Evolutionary conservation across 192 early-diverging fungal species (phyloP).

Genomic region (Backusella sp.): DNA sequence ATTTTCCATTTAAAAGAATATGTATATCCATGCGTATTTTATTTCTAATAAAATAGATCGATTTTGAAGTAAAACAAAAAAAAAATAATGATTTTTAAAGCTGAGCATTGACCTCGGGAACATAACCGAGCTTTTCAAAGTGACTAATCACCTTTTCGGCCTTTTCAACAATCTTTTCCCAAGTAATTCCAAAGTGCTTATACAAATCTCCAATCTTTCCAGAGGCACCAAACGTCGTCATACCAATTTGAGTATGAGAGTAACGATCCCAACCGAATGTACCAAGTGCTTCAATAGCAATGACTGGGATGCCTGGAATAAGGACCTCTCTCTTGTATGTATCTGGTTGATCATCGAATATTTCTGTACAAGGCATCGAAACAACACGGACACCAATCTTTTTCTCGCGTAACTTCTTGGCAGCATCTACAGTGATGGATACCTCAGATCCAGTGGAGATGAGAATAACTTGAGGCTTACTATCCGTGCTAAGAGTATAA

Average conservation of each 20-base stretch:
- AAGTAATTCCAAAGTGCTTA: slow-evolving; percentile 78
- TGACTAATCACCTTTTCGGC: slow-evolving; percentile 72
- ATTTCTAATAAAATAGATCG: not conserved
- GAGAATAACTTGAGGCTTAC: slow-evolving; percentile 61
- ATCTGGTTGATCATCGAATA: slow-evolving; percentile 81
- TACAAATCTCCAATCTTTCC: slow-evolving; percentile 80
- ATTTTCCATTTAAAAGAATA: not conserved
- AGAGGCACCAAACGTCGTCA: slow-evolving; percentile 87
- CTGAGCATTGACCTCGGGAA: slow-evolving; percentile 35
- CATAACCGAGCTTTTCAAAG: slow-evolving; percentile 61
- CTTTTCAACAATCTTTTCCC: slow-evolving; percentile 68
- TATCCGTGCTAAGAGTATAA: slow-evolving; percentile 72
- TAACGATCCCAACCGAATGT: slow-evolving; percentile 91
- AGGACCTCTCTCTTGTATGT: slow-evolving; percentile 86
- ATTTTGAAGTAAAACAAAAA: not conserved
- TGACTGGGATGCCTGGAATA: slow-evolving; percentile 69
- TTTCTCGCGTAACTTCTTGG: slow-evolving; percentile 63
- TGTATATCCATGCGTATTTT: not conserved
- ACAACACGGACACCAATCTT: slow-evolving; percentile 75
- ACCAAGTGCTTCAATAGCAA: slow-evolving; percentile 85
- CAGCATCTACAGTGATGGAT: slow-evolving; percentile 82
- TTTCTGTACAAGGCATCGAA: slow-evolving; percentile 89
- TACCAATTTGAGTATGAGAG: slow-evolving; percentile 86
- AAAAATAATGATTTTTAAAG: not conserved
- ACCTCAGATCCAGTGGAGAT: slow-evolving; percentile 93